Evolutionary conservation across 441 rosid genomes (phyloP), one percentile per base, ranked within the genome.

Genomic region (Viola pubescens): DNA sequence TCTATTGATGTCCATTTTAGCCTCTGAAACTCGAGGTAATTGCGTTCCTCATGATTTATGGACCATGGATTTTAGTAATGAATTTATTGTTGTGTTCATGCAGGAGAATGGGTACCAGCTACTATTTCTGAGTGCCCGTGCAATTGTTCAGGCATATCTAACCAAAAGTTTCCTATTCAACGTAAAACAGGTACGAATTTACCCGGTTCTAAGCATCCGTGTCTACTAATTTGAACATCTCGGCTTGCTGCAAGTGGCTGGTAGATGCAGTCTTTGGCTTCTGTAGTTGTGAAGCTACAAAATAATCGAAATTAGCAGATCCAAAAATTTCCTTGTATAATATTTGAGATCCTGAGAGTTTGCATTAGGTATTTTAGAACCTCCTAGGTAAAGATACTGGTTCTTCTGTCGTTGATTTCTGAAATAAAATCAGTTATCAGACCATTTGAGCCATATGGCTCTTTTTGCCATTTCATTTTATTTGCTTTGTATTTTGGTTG

Each of bases 71-170:
- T 7, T 40, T 4, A 11, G 39, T 26, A 26, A 26, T 2, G 14
- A 47, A 37, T 54, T 57, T 34, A 62, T 54, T 10, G 49, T 37
- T 64, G 39, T 54, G 48, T 62, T 48, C 67, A 14, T 64, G 57
- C 82, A 90, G 97, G 97, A 87, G 73, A 87, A 90, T 74, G 97
- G 97, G 70, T 90, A 90, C 70, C 97, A 90, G 68, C 78, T 90
- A 44, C 84, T 90, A 58, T 90, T 90, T 77, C 75, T 90, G 67
- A 90, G 97, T 60, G 97, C 97, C 0, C 89, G 97, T 56, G 97
- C 97, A 61, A 87, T 90, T 6, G 95, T 82, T 74, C 97, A 90
- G 77, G 97, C 97, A 13, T 90, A 87, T 75, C 70, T 90, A 61
- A 90, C 97, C n/a, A 77, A 94, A 75, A 87, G 70, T 54, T 90